Conservation (phyloP, 2,329 filamentous ascomycete species). For the Dactylellina cionopaga region DNA sequence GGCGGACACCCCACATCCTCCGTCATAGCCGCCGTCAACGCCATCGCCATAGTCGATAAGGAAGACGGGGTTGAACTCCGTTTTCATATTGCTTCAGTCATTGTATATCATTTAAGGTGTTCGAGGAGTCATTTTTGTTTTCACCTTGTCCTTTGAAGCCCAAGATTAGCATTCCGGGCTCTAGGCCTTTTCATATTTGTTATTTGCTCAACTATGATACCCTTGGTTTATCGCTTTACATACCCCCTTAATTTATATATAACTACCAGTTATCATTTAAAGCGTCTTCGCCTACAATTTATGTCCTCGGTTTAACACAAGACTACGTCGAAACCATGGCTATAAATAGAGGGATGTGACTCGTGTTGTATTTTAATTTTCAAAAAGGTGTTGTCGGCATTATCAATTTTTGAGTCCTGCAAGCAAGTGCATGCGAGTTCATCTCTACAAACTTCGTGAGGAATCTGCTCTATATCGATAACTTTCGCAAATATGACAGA, state of each 20-base stretch:
- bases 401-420: background rate
- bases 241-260: no score
- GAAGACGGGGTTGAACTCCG: background rate
- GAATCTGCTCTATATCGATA: background rate
- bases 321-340: no score
- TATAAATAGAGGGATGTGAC: no score
- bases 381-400: background rate
- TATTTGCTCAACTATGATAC: background rate
- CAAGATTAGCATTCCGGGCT: no score
- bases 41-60: background rate
- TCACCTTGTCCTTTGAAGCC: no score
- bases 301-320: no score
- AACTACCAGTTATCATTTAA: background rate
- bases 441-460: no score
- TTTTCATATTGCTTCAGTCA: background rate
- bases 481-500: slow-evolving; percentile 1
- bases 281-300: no score
- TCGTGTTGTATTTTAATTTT: slow-evolving; percentile 4
- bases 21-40: slow-evolving; percentile 4
- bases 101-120: no score
- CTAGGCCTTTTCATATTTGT: background rate
- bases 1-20: background rate
- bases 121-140: background rate
- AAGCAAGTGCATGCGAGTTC: no score
- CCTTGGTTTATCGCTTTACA: no score